Evolutionary conservation across 148 eudicot species (phyloP), one percentile per base, ranked within the genome.

Genomic region (Amaranthus hypochondriacus): DNA sequence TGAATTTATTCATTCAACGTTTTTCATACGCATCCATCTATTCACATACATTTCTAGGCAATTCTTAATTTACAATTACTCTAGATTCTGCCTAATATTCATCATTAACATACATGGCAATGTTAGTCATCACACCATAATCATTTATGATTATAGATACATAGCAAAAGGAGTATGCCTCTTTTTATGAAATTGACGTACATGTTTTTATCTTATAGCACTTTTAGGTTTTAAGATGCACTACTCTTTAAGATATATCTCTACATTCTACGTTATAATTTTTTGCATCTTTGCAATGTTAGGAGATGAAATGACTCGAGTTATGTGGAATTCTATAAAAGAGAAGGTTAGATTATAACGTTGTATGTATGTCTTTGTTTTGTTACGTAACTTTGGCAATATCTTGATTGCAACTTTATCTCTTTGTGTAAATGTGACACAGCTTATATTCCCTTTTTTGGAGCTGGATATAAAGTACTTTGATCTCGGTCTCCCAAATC

Each of bases 231-330:
- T 28, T 28, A 28, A 28, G 39, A 28, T 28, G 39, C 39, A 28
- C 39, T 28, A 15, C 54, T 48, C 73, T 44, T 13, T 70, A n/a
- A 42, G 21, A 6, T n/a, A 52, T 44, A 11, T 43, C 49, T 43
- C 10, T 0, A 13, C n/a, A 49, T 70, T 10, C 59, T 51, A 55
- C 18, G 58, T 61, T 28, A 9, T 18, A 50, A 7, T 7, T 13
- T 9, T 60, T 39, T 9, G 5, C 52, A 63, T 62, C 47, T 75
- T 8, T 60, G 9, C 44, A 18, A 5, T 66, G 59, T 5, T 75
- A 84, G 87, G 87, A 50, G 87, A 84, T 76, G 87, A 84, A 71
- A 84, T 84, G 87, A 84, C 87, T 58, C 81, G 87, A 44, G 76
- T 84, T 62, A 76, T 84, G 53, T 84, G 87, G 87, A 59, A 77